phyloP scores from a whole-genome alignment of 2,329 filamentous ascomycete genomes.

The Xylariaceae sp. region DNA sequence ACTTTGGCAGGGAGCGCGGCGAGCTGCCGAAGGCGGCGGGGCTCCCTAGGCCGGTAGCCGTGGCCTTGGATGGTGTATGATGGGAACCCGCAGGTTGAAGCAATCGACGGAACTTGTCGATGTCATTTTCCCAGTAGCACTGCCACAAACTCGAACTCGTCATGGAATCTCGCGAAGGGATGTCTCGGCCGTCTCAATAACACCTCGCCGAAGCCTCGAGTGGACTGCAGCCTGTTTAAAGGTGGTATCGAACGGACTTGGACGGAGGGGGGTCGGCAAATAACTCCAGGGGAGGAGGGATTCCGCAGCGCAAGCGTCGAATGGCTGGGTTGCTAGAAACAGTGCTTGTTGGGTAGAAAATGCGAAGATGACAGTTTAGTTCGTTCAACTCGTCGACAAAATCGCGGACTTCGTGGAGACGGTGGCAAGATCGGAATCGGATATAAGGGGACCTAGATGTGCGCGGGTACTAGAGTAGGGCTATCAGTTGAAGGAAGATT shows the following conservation, averaged over 20 bases:
- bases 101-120: slow-evolving; percentile 88
- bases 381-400: too few relatives aligned
- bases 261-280: slow-evolving; percentile 16
- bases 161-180: slow-evolving; percentile 40
- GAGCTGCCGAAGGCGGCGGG: slow-evolving; percentile 44
- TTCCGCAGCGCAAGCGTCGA: not conserved
- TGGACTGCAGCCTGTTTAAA: slow-evolving; percentile 91
- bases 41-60: slow-evolving; percentile 37
- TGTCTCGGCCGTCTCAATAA: slow-evolving; percentile 58
- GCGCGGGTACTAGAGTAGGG: too few relatives aligned
- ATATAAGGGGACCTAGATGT: too few relatives aligned
- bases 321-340: too few relatives aligned
- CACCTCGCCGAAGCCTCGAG: slow-evolving; percentile 77
- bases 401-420: too few relatives aligned
- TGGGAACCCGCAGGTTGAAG: slow-evolving; percentile 65
- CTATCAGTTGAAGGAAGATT: too few relatives aligned
- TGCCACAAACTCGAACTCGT: slow-evolving; percentile 67
- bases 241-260: slow-evolving; percentile 49
- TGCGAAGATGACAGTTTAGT: too few relatives aligned
- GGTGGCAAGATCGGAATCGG: too few relatives aligned
- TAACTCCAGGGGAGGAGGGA: slow-evolving; percentile 10
- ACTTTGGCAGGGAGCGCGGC: slow-evolving; percentile 46
- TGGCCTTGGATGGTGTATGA: slow-evolving; percentile 51
- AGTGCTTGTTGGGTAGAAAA: too few relatives aligned
- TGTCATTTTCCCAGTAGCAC: slow-evolving; percentile 95